These are phyloP conservation scores for Parsonsia alboflavescens DNA, from an alignment of 257 asterid species.

Conservation along the genomic window DNA sequence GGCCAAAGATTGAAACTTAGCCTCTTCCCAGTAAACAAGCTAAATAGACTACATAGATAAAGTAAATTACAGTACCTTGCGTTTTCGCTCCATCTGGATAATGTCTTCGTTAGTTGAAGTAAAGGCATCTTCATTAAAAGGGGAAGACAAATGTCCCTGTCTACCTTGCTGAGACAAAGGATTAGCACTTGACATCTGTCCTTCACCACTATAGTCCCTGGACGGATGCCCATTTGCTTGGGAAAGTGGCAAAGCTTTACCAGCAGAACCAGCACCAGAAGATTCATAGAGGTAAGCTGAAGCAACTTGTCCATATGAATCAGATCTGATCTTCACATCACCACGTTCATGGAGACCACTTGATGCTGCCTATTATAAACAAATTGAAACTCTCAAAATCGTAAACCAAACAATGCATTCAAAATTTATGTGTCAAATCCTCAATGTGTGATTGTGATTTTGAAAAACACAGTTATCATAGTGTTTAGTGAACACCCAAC, in stretches of 20 bases:
- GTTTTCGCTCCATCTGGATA: slow-evolving; percentile 34
- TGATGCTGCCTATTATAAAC: slow-evolving; percentile 24
- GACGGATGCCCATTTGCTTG: slow-evolving; percentile 63
- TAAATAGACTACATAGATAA: background rate
- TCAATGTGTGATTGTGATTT: background rate
- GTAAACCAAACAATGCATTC: background rate
- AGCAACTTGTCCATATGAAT: slow-evolving; percentile 31
- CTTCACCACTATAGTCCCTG: slow-evolving; percentile 56
- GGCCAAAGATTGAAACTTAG: slow-evolving; percentile 9
- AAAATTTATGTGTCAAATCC: background rate
- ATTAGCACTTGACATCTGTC: slow-evolving; percentile 39
- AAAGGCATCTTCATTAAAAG: slow-evolving; percentile 26
- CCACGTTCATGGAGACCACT: slow-evolving; percentile 29
- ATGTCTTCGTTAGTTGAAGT: slow-evolving; percentile 29
- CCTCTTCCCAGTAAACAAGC: slow-evolving; percentile 13
- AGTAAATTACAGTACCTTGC: slow-evolving; percentile 50
- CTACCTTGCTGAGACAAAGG: slow-evolving; percentile 31
- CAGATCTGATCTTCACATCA: slow-evolving; percentile 33
- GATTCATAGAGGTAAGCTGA: slow-evolving; percentile 31
- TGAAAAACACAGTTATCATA: background rate
- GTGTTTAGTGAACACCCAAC: background rate
- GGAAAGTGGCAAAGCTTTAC: slow-evolving; percentile 38
- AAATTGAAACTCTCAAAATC: background rate
- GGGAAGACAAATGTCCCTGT: slow-evolving; percentile 27
- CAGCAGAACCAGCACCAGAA: slow-evolving; percentile 26